phyloP scores from a whole-genome alignment of 2,329 filamentous ascomycete species.

The Cadophora sp. region DNA sequence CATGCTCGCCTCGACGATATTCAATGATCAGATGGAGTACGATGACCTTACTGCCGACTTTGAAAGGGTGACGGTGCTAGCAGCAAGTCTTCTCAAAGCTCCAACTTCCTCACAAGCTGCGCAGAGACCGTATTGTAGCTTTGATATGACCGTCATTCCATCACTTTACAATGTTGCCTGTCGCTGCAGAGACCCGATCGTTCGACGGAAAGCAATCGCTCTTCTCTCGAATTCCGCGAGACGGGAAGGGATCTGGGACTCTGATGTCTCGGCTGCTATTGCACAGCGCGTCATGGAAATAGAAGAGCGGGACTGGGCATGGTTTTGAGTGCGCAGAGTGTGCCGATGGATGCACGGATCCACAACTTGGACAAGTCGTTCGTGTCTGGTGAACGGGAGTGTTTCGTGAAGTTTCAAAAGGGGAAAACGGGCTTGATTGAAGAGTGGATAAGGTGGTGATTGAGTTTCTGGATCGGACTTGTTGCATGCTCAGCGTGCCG shows the following conservation, averaged over 20 bases:
- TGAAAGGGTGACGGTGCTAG: constrained; percentile 60
- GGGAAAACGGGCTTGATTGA: neutral
- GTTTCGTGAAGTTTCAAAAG: constrained; percentile 6
- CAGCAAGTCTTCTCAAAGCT: constrained; percentile 35
- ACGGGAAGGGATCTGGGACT: constrained; percentile 71
- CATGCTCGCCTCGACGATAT: constrained; percentile 5
- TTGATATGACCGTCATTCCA: constrained; percentile 67
- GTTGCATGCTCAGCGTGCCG: neutral
- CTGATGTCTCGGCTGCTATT: constrained; percentile 29
- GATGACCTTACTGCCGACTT: constrained; percentile 60
- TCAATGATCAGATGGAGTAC: constrained; percentile 54
- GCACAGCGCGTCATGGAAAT: constrained; percentile 34
- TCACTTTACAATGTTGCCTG: constrained; percentile 68
- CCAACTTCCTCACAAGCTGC: neutral
- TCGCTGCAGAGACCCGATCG: constrained; percentile 63
- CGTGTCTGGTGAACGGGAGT: constrained; percentile 7
- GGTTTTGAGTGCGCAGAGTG: constrained; percentile 25
- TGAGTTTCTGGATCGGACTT: neutral
- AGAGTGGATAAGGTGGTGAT: constrained; percentile 6
- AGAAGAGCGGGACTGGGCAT: constrained; percentile 31
- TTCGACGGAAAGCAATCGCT: constrained; percentile 65
- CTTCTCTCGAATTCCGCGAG: constrained; percentile 60
- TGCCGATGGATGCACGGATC: constrained; percentile 29
- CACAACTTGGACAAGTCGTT: constrained; percentile 9
- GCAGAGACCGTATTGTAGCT: constrained; percentile 53